Evolutionary conservation across 164 flowering plant genomes (phyloP).

Genomic region (Platanus orientalis): DNA sequence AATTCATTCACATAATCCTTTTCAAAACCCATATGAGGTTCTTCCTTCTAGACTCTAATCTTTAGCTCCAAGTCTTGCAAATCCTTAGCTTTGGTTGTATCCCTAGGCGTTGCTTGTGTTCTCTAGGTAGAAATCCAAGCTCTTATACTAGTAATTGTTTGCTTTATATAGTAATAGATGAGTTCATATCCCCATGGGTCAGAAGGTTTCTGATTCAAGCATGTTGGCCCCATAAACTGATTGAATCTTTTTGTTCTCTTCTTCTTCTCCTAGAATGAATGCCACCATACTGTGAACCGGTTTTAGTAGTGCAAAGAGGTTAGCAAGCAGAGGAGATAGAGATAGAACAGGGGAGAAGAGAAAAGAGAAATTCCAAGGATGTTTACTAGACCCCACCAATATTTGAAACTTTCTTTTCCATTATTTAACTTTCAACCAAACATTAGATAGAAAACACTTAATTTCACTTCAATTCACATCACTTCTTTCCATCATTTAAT

Average conservation of each 20-base stretch:
- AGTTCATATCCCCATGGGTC: conserved; percentile 9
- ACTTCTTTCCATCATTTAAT: no score
- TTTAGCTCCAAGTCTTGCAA: neutral
- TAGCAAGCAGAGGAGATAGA: neutral
- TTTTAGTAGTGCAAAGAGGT: neutral
- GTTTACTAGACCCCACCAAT: no score
- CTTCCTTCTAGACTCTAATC: conserved; percentile 8
- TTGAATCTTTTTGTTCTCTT: conserved; percentile 9
- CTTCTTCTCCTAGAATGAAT: neutral
- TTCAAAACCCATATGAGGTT: conserved; percentile 4
- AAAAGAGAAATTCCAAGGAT: no score
- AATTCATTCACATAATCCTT: no score
- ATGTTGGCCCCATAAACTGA: conserved; percentile 16
- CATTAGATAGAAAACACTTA: no score
- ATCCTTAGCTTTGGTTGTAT: neutral
- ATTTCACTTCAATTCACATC: no score
- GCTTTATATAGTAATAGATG: conserved; percentile 16
- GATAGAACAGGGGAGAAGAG: neutral
- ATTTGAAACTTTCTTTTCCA: no score
- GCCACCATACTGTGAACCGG: neutral
- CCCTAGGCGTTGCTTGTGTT: conserved; percentile 11
- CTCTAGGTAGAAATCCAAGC: conserved; percentile 22
- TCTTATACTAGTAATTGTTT: conserved; percentile 37
- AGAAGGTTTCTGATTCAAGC: conserved; percentile 17
- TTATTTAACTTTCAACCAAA: no score